Conservation (phyloP, 176 grass and related monocot genomes). For the Elymus sibiricus region DNA sequence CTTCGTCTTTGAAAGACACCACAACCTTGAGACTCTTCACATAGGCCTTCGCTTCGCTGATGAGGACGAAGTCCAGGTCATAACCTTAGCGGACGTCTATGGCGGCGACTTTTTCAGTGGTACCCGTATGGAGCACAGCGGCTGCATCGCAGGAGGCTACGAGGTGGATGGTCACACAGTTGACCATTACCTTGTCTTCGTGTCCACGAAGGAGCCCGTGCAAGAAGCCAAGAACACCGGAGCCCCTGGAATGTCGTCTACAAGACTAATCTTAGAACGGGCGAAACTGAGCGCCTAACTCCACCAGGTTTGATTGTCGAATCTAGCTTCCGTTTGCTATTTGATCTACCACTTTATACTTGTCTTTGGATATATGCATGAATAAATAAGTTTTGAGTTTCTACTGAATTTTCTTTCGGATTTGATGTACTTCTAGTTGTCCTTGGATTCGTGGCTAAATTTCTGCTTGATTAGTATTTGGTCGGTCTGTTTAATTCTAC, state of each 20-base stretch:
- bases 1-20: slow-evolving; percentile 44
- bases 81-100: slow-evolving; percentile 24
- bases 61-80: neutral
- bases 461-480: neutral
- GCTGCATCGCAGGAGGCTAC: slow-evolving; percentile 35
- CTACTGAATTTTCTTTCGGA: too few species aligned
- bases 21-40: slow-evolving; percentile 33
- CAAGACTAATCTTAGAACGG: slow-evolving; percentile 20
- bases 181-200: slow-evolving; percentile 26
- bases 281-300: slow-evolving; percentile 24
- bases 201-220: slow-evolving; percentile 34
- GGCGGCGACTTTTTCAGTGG: slow-evolving; percentile 4
- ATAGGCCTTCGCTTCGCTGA: slow-evolving; percentile 7
- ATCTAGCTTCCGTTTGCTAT: neutral
- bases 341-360: neutral
- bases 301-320: neutral
- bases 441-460: too few species aligned
- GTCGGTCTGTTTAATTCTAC: neutral
- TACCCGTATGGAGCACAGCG: slow-evolving; percentile 40
- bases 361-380: too few species aligned
- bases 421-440: neutral
- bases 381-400: too few species aligned
- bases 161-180: neutral
- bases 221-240: neutral
- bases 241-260: slow-evolving; percentile 42